These are phyloP conservation scores for Microbotryum saponariae DNA, from an alignment of 1,284 basidiomycete genomes.

Conservation along the genomic window DNA sequence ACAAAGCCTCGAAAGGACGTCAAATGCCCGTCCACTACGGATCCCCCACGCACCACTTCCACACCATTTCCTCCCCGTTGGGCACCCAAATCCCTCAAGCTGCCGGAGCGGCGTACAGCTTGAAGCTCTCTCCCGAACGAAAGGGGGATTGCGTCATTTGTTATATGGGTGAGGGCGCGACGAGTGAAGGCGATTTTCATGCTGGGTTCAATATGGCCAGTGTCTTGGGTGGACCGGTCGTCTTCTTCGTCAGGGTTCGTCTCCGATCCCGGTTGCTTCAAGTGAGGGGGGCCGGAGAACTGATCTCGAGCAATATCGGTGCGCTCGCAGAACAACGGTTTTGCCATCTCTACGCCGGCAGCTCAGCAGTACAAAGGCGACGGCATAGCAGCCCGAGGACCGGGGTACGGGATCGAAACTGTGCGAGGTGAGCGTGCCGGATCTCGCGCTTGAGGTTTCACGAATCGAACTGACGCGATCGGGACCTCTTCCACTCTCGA, in stretches of 20 bases:
- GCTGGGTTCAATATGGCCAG: constrained; percentile 49
- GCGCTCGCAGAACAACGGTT: constrained; percentile 47
- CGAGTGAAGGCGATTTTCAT: constrained; percentile 52
- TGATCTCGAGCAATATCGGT: not conserved
- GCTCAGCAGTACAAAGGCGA: constrained; percentile 85
- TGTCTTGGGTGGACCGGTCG: constrained; percentile 42
- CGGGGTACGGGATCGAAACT: constrained; percentile 88
- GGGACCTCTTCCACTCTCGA: not conserved
- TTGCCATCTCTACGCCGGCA: constrained; percentile 88
- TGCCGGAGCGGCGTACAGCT: constrained; percentile 82
- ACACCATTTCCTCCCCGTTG: constrained; percentile 88
- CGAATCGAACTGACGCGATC: not conserved
- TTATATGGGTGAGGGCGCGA: constrained; percentile 71
- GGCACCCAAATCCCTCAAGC: constrained; percentile 86
- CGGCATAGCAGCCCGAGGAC: constrained; percentile 84
- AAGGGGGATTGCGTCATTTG: constrained; percentile 73
- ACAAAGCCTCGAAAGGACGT: constrained; percentile 62
- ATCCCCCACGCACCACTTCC: constrained; percentile 73
- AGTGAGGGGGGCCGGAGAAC: constrained; percentile 20
- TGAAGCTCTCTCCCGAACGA: constrained; percentile 67
- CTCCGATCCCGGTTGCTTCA: constrained; percentile 13
- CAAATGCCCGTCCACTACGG: constrained; percentile 59
- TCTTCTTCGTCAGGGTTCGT: constrained; percentile 32
- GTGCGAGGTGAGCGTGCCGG: constrained; percentile 47
- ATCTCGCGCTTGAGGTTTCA: not conserved